A percentile compares a stretch with the other conserved stretches of the same genome.
These are phyloP conservation scores for Backusella parvicylindrica DNA, from an alignment of 192 early-diverging fungal genomes.

Conservation along the genomic window DNA sequence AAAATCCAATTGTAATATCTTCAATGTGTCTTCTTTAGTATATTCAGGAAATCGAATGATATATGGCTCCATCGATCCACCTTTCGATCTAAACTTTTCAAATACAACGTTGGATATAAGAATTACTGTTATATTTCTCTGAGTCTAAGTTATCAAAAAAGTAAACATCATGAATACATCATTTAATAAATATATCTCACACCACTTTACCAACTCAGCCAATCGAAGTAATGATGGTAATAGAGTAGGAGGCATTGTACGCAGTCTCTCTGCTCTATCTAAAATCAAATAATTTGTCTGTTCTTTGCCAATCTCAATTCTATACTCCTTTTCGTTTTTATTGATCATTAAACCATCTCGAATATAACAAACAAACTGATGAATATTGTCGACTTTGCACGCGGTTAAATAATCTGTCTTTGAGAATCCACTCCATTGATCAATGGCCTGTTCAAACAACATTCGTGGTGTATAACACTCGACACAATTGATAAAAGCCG, in stretches of 20 bases:
- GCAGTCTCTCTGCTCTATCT: conserved; percentile 78
- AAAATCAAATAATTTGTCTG: conserved; percentile 44
- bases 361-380: conserved; percentile 63
- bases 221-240: conserved; percentile 69
- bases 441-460: conserved; percentile 75
- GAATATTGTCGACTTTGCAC: conserved; percentile 60
- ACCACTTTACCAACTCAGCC: conserved; percentile 63
- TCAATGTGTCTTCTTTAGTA: conserved; percentile 61
- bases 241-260: conserved; percentile 63
- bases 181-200: not conserved
- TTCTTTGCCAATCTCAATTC: conserved; percentile 21
- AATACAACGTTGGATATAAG: conserved; percentile 71
- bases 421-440: conserved; percentile 53
- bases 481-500: conserved; percentile 67
- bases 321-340: not conserved
- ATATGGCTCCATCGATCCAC: conserved; percentile 59
- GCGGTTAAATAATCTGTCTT: conserved; percentile 47
- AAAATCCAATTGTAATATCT: conserved; percentile 72
- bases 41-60: conserved; percentile 76
- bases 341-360: conserved; percentile 15
- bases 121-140: conserved; percentile 62
- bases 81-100: conserved; percentile 74
- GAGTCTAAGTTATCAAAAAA: conserved; percentile 23
- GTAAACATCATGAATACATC: not conserved
- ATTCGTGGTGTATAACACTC: conserved; percentile 74